Evolutionary conservation across 768 basidiomycete genomes (phyloP), one percentile per base, ranked within the genome.

Genomic region (Auricularia auricula-judae): DNA sequence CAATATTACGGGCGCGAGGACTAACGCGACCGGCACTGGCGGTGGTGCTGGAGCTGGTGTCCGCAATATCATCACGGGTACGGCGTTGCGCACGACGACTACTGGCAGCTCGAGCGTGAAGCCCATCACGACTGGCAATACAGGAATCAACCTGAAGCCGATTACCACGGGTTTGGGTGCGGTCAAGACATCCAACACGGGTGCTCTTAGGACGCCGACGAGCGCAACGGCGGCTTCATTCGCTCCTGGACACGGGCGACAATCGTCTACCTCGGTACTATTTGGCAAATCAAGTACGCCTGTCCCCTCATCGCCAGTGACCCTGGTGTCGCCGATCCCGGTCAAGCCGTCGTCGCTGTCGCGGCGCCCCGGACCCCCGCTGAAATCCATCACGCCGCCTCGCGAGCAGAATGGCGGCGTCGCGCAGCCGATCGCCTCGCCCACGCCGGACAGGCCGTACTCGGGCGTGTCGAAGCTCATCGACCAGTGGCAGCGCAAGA

Each of bases 401-500:
- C 56, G 56, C 29, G 56, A 59, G 18, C 23, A 10, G 29, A 59
- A 59, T 29, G 56, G 56, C 62, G 42, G 43, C 62, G 42, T 44
- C 43, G 43, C 43, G n/a, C 42, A 47, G 34, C 21, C 51, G 62
- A 29, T 63, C 63, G 21, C 65, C 14, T 79, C 88, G 14, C 78
- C 88, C 4, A 87, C 88, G 8, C 88, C 89, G 7, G 91, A 93
- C 71, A 80, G 81, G 63, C 87, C 88, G 36, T 93, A 86, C 73
- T 86, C 85, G 70, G 91, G 91, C 43, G 91, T 93, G 54, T 87
- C 89, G 35, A 89, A 82, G 75, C 78, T 93, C 42, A 93, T 93
- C 67, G 89, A 91, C 71, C 84, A 92, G 71, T 93, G 91, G 91
- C 89, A 93, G 73, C 84, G 83, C 65, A 92, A 88, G 75, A 84